Conservation (phyloP, 345 rosid genomes). For the Salix brachista region DNA sequence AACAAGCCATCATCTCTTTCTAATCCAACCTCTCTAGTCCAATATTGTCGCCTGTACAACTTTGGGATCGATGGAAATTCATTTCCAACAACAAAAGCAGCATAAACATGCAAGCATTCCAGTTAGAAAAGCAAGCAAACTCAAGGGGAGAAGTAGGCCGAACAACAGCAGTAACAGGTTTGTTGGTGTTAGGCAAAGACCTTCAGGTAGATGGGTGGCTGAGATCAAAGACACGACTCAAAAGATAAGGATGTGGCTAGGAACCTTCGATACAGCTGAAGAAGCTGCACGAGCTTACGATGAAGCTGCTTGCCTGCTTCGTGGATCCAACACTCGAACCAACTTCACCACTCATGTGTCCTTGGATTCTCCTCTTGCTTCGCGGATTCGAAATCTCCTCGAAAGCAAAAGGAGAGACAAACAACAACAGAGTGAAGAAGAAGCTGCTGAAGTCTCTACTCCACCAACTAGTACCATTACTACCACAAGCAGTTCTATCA, state of each 20-base stretch:
- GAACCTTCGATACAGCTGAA: conserved; percentile 71
- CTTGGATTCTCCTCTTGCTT: conserved; percentile 61
- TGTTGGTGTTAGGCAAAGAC: conserved; percentile 72
- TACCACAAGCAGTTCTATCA: neutral
- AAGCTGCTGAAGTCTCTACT: conserved; percentile 13
- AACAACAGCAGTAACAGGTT: conserved; percentile 34
- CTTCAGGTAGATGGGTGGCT: conserved; percentile 82
- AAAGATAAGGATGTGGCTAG: conserved; percentile 78
- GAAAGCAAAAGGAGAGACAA: conserved; percentile 38
- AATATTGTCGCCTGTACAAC: neutral
- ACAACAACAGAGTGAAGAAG: conserved; percentile 4
- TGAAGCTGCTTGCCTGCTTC: conserved; percentile 77
- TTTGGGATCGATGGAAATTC: conserved; percentile 40
- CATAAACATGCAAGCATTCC: neutral
- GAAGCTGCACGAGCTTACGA: conserved; percentile 75
- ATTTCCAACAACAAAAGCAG: conserved; percentile 33
- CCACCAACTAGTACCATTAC: conserved; percentile 10
- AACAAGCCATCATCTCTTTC: neutral
- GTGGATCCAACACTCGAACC: conserved; percentile 73
- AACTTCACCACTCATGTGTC: conserved; percentile 54
- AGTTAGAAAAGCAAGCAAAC: conserved; percentile 31
- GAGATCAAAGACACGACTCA: conserved; percentile 79
- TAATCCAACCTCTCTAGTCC: neutral
- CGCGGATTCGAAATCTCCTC: conserved; percentile 52
- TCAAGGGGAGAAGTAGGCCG: conserved; percentile 32